A percentile compares a stretch with the other conserved stretches of the same genome.
These are phyloP conservation scores for Clitopilus passeckerianus DNA, from an alignment of 768 basidiomycete species.

Conservation along the genomic window DNA sequence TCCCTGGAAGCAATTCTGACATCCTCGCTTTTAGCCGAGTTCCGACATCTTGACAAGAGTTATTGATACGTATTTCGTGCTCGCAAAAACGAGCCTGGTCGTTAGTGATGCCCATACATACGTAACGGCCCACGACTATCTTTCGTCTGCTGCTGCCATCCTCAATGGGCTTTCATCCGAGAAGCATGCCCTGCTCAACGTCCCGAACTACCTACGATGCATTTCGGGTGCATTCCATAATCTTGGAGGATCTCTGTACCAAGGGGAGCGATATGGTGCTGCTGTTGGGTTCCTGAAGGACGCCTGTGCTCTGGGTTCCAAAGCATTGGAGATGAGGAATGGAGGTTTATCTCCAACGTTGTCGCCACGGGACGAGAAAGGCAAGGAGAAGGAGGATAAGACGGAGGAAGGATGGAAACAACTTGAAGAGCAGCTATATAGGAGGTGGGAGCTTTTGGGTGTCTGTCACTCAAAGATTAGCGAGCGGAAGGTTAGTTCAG, in stretches of 20 bases:
- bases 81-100: constrained; percentile 41
- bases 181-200: constrained; percentile 14
- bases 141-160: constrained; percentile 36
- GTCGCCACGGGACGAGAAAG: background rate
- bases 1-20: constrained; percentile 9
- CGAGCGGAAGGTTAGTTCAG: constrained; percentile 58
- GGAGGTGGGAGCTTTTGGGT: constrained; percentile 79
- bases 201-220: constrained; percentile 61
- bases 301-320: constrained; percentile 50
- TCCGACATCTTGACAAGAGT: constrained; percentile 33
- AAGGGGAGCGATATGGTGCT: constrained; percentile 52
- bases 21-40: constrained; percentile 15
- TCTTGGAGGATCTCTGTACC: constrained; percentile 65
- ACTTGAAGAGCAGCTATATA: constrained; percentile 59
- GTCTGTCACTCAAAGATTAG: constrained; percentile 75
- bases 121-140: constrained; percentile 37
- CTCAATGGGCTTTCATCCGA: constrained; percentile 19
- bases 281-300: constrained; percentile 65
- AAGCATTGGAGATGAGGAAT: constrained; percentile 32
- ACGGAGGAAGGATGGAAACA: constrained; percentile 46
- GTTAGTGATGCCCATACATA: constrained; percentile 41
- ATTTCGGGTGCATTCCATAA: constrained; percentile 71
- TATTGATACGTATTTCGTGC: constrained; percentile 51
- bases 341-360: too few species aligned
- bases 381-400: constrained; percentile 9